Percentiles rank a stretch among this genome's conserved stretches.
Evolutionary conservation across 192 early-diverging fungal genomes (phyloP).

Genomic region (Entomortierella lignicola): DNA sequence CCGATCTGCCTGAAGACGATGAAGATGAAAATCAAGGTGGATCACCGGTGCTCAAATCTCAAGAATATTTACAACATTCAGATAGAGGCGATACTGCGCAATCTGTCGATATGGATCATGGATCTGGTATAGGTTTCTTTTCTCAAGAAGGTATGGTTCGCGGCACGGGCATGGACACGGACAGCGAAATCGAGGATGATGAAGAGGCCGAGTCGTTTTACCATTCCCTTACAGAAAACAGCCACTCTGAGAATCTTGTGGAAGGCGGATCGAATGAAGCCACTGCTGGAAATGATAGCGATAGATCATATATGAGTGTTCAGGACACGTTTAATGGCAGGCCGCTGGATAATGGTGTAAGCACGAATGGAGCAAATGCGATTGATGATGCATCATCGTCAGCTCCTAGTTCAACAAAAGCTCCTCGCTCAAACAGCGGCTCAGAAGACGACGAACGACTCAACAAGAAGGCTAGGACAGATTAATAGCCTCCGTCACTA

Average conservation of each 20-base stretch:
- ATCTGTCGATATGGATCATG: conserved; percentile 8
- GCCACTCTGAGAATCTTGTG: neutral
- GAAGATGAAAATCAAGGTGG: conserved; percentile 11
- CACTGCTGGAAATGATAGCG: conserved; percentile 32
- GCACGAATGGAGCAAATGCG: conserved; percentile 5
- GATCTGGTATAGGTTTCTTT: conserved; percentile 49
- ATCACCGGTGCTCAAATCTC: conserved; percentile 15
- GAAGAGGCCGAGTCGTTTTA: conserved; percentile 11
- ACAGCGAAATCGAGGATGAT: conserved; percentile 21
- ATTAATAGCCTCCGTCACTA: neutral
- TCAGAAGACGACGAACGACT: conserved; percentile 18
- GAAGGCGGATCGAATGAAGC: conserved; percentile 12
- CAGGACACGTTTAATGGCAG: conserved; percentile 25
- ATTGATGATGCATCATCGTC: neutral
- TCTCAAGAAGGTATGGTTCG: conserved; percentile 54
- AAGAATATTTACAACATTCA: conserved; percentile 2
- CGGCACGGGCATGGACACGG: conserved; percentile 42
- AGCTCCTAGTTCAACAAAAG: neutral
- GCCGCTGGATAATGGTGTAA: neutral
- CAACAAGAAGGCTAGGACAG: conserved; percentile 14
- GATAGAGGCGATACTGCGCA: conserved; percentile 6
- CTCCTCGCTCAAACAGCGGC: neutral
- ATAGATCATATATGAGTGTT: conserved; percentile 44
- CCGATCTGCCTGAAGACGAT: conserved; percentile 30
- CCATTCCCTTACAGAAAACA: conserved; percentile 4